phyloP scores from a whole-genome alignment of 148 eudicot species.

The Diospyros lotus region DNA sequence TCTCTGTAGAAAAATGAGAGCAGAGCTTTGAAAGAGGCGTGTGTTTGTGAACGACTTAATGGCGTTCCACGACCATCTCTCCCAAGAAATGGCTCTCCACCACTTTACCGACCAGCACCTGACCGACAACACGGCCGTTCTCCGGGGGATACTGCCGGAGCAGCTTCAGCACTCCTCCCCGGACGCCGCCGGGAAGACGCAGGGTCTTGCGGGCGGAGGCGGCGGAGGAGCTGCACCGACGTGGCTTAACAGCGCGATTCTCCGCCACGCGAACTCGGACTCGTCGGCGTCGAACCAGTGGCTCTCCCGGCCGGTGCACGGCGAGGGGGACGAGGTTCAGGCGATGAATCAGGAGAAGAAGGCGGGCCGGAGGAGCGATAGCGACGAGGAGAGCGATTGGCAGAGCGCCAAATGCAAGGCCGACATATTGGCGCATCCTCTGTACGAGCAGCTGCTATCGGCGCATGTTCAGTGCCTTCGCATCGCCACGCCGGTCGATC shows the following conservation, averaged over 20 bases:
- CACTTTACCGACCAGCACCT: conserved; percentile 29
- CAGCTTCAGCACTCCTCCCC: conserved; percentile 18
- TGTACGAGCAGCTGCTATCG: conserved; percentile 76
- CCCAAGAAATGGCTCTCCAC: conserved; percentile 28
- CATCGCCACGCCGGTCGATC: conserved; percentile 90
- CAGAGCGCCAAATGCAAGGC: conserved; percentile 51
- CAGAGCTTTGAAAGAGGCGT: neutral
- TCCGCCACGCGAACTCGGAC: conserved; percentile 30
- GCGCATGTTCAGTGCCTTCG: conserved; percentile 82
- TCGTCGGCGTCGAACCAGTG: conserved; percentile 33
- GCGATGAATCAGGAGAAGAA: conserved; percentile 19
- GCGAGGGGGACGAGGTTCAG: conserved; percentile 15
- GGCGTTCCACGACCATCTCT: conserved; percentile 31
- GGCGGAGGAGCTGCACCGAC: conserved; percentile 22
- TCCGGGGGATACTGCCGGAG: conserved; percentile 7
- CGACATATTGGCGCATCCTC: conserved; percentile 64
- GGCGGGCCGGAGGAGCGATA: conserved; percentile 4
- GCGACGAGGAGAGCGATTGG: conserved; percentile 33
- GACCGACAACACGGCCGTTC: conserved; percentile 10
- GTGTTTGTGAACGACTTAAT: neutral
- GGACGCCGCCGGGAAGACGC: conserved; percentile 8
- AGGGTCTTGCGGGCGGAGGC: neutral
- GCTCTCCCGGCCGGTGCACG: conserved; percentile 23
- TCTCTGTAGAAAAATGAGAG: neutral
- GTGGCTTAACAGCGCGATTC: conserved; percentile 49